Percentiles rank a stretch among this genome's conserved stretches.
Conservation (phyloP, 2,329 filamentous ascomycete genomes). For the Pseudogymnoascus sp. region DNA sequence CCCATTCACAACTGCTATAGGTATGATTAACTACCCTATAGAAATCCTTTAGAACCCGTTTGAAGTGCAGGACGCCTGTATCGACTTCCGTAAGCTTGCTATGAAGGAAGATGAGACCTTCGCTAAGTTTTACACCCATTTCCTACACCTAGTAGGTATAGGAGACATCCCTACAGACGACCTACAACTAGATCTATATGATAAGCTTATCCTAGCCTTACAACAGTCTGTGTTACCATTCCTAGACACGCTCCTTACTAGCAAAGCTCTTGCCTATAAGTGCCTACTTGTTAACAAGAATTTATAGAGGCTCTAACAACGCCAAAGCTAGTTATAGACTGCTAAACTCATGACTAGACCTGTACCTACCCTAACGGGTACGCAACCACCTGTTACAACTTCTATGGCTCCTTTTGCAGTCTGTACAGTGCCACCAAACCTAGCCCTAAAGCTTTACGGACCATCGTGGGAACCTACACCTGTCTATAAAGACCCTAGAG, state of each 20-base stretch:
- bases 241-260: background rate
- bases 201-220: background rate
- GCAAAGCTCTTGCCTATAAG: background rate
- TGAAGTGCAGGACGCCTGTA: background rate
- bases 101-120: background rate
- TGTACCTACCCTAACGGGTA: background rate
- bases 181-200: background rate
- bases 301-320: background rate
- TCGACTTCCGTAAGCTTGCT: background rate
- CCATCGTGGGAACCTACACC: background rate
- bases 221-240: background rate
- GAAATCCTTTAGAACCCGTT: background rate
- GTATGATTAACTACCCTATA: background rate
- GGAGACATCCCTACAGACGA: background rate
- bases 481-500: background rate
- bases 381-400: background rate
- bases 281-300: background rate
- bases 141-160: background rate
- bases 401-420: background rate
- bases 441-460: background rate
- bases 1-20: background rate
- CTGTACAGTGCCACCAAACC: background rate
- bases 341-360: background rate
- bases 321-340: background rate
- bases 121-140: background rate